These are phyloP conservation scores for Erodium chrysanthum DNA, from an alignment of 441 rosid species.

Conservation along the genomic window DNA sequence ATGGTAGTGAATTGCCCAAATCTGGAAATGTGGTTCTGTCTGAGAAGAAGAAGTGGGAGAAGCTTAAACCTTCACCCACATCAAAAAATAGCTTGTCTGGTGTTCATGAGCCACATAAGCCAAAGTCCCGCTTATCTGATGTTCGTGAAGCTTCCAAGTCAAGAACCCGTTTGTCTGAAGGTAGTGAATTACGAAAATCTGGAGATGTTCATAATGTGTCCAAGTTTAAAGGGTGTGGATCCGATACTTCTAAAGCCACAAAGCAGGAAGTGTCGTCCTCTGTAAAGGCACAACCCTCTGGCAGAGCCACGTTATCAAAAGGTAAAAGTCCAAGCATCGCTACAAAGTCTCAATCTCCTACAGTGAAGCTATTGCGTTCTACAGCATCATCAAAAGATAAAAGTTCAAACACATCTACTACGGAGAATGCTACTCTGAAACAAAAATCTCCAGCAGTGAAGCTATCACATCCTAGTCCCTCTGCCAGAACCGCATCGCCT, in stretches of 20 bases:
- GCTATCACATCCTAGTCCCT: background rate
- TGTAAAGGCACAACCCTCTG: conserved; percentile 13
- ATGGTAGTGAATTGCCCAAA: background rate
- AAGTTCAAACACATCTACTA: too few species aligned
- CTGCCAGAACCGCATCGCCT: conserved; percentile 15
- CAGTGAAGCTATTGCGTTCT: too few species aligned
- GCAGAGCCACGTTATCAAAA: background rate
- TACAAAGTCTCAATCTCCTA: too few species aligned
- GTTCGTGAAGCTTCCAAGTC: background rate
- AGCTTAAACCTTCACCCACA: too few species aligned
- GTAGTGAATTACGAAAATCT: background rate
- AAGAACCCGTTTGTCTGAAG: conserved; percentile 11
- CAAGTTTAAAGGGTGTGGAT: background rate
- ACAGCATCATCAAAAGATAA: conserved; percentile 21
- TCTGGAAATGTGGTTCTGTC: background rate
- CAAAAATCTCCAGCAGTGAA: background rate
- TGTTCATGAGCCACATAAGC: background rate
- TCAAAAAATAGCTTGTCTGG: conserved; percentile 3
- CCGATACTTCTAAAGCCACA: conserved; percentile 19
- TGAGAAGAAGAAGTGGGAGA: too few species aligned
- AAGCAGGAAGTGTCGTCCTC: conserved; percentile 25
- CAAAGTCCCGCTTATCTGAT: background rate
- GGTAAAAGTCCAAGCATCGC: background rate
- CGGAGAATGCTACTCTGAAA: conserved; percentile 20
- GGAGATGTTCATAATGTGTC: background rate